Percentiles rank a stretch among this genome's conserved stretches.
Evolutionary conservation across 768 basidiomycete species (phyloP).

Genomic region (Sarcomyxa edulis): DNA sequence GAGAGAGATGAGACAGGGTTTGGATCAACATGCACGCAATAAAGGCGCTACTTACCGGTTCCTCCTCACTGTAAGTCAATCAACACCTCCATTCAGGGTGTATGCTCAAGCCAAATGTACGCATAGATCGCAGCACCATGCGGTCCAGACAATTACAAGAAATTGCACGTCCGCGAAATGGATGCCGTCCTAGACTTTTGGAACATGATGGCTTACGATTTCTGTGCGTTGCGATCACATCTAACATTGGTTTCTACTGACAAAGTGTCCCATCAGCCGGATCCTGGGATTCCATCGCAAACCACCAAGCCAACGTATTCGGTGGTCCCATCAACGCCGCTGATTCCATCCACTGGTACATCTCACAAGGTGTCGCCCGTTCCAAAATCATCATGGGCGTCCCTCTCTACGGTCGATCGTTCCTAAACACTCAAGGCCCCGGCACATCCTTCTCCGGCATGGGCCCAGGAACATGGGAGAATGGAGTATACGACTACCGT

Average conservation of each 20-base stretch:
- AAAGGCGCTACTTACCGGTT: conserved; percentile 59
- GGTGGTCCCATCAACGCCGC: conserved; percentile 61
- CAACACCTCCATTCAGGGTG: conserved; percentile 2
- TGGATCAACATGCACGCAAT: conserved; percentile 68
- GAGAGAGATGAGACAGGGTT: conserved; percentile 61
- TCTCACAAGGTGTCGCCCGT: conserved; percentile 60
- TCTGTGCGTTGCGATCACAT: conserved; percentile 38
- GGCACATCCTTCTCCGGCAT: conserved; percentile 75
- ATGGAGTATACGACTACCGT: conserved; percentile 91
- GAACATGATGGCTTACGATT: conserved; percentile 97
- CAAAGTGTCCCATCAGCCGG: conserved; percentile 42
- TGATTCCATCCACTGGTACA: conserved; percentile 68
- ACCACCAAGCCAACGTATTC: conserved; percentile 85
- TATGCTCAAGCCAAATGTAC: conserved; percentile 3
- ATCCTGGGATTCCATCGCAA: conserved; percentile 66
- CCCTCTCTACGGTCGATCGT: conserved; percentile 91
- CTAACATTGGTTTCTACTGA: not conserved
- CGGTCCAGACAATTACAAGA: conserved; percentile 81
- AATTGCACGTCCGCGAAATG: conserved; percentile 79
- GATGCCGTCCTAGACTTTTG: conserved; percentile 87
- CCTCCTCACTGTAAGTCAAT: conserved; percentile 60
- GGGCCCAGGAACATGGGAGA: conserved; percentile 89
- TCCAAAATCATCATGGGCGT: conserved; percentile 87
- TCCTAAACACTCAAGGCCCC: conserved; percentile 80
- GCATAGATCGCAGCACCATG: conserved; percentile 87